phyloP scores from a whole-genome alignment of 495 filamentous ascomycete genomes.

The Saxophila tyrrhenica region DNA sequence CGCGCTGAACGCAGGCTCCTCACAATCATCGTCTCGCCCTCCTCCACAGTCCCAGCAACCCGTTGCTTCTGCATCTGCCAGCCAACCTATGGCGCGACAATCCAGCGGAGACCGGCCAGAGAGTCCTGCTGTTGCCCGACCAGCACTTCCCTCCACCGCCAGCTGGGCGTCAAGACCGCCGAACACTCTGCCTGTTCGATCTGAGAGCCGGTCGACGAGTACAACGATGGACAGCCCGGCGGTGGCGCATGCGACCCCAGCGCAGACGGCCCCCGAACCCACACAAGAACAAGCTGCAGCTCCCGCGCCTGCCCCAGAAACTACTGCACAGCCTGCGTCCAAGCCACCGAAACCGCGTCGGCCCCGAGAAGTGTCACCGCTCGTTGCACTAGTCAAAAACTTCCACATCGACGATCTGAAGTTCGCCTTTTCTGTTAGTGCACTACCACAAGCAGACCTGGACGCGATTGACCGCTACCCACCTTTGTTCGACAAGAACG shows the following conservation, averaged over 20 bases:
- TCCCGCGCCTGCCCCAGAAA: neutral
- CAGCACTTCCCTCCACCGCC: conserved; percentile 81
- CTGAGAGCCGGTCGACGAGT: conserved; percentile 67
- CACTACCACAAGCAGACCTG: conserved; percentile 43
- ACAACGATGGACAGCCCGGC: conserved; percentile 72
- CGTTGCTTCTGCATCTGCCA: conserved; percentile 42
- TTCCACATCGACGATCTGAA: conserved; percentile 47
- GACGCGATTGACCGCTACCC: conserved; percentile 52
- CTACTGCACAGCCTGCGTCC: neutral
- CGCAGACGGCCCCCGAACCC: conserved; percentile 1
- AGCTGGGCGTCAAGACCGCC: conserved; percentile 81
- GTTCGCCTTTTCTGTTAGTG: conserved; percentile 46
- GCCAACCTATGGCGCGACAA: conserved; percentile 63
- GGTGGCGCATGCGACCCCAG: conserved; percentile 41
- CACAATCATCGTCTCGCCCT: conserved; percentile 42
- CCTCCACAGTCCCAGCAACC: conserved; percentile 39
- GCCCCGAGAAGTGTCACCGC: conserved; percentile 4
- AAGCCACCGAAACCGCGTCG: conserved; percentile 1
- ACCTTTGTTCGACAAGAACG: conserved; percentile 67
- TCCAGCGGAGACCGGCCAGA: conserved; percentile 64
- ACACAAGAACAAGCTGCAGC: neutral
- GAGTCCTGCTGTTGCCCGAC: conserved; percentile 50
- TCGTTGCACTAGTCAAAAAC: conserved; percentile 35
- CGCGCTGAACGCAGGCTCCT: conserved; percentile 79
- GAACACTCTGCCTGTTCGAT: conserved; percentile 53